Conservation (phyloP, 768 basidiomycete genomes). For the Coprinellus aureogranulatus region DNA sequence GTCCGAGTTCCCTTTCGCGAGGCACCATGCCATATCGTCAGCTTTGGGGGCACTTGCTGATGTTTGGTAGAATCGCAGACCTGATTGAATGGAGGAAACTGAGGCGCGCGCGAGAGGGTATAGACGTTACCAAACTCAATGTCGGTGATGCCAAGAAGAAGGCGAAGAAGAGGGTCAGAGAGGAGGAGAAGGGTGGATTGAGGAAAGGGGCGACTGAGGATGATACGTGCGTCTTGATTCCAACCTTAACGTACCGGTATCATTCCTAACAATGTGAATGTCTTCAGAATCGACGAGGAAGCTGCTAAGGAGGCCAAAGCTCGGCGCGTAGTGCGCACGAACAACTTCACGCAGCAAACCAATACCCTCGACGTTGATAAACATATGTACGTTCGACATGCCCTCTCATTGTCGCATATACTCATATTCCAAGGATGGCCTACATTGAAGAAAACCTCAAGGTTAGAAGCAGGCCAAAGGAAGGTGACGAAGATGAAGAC, state of each 20-base stretch:
- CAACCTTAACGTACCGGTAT: not conserved
- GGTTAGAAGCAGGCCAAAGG: conserved; percentile 58
- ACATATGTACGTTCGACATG: conserved; percentile 73
- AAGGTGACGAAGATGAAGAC: conserved; percentile 43
- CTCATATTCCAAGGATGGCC: conserved; percentile 69
- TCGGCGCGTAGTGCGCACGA: conserved; percentile 70
- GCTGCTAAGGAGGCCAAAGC: conserved; percentile 70
- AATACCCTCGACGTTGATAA: conserved; percentile 96
- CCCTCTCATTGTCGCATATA: not conserved
- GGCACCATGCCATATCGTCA: not conserved
- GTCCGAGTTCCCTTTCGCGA: conserved; percentile 25
- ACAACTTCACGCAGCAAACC: conserved; percentile 97
- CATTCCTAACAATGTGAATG: conserved; percentile 24
- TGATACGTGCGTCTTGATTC: conserved; percentile 62
- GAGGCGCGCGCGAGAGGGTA: conserved; percentile 71
- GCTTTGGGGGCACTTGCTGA: conserved; percentile 2
- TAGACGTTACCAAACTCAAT: conserved; percentile 80
- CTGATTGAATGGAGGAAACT: conserved; percentile 82
- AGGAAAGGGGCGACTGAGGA: conserved; percentile 54
- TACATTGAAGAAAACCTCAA: conserved; percentile 95
- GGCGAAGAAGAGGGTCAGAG: conserved; percentile 48
- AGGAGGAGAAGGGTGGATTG: conserved; percentile 58
- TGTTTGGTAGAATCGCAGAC: conserved; percentile 62
- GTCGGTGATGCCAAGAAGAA: conserved; percentile 79
- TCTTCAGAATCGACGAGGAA: conserved; percentile 35